Evolutionary conservation across 2,329 filamentous ascomycete genomes (phyloP), one percentile per base, ranked within the genome.

Genomic region (Aspergillus fijiensis): DNA sequence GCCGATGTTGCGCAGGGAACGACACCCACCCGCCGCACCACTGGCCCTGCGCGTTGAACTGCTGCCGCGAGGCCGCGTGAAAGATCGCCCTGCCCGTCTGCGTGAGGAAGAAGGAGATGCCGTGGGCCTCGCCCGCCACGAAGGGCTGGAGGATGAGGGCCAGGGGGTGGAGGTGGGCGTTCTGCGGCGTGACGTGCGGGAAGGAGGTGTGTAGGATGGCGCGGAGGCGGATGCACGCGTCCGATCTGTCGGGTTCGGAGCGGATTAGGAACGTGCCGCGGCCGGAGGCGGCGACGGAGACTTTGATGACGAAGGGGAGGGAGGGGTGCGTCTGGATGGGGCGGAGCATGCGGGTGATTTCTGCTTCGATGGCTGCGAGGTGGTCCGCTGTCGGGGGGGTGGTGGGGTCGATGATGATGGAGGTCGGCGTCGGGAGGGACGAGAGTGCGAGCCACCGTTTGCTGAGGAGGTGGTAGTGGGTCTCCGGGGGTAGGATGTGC

Each of bases 141-240:
- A 55, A 42, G 4, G 53, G 55, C 23, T 61, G 59, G 5, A 61
- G n/a, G 1, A 61, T 25, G 2, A 61, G 21, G 21, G 35, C 39
- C 19, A 42, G 35, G 1, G 59, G 59, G 14, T 55, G 29, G n/a
- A 61, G 21, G 27, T 33, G 33, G 12, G 25, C 29, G 19, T 61
- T 52, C 1, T 23, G 2, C 2, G 21, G 42, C 11, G 49, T 50
- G 27, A 61, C n/a, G 11, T 54, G 29, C 10, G 19, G 27, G 4
- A 61, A 11, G 10, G 39, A 55, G 14, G 23, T 11, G 4, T 21
- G 31, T 3, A 61, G 25, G 23, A 58, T 14, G 2, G 7, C 4
- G 4, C 7, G 23, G 3, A 61, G 23, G 14, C 31, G 45, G 16
- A 14, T n/a, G 5, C 9, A 11, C 5, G 27, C n/a, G n/a, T 5